phyloP scores from a whole-genome alignment of 805 yeast genomes.

The Yarrowia keelungensis region DNA sequence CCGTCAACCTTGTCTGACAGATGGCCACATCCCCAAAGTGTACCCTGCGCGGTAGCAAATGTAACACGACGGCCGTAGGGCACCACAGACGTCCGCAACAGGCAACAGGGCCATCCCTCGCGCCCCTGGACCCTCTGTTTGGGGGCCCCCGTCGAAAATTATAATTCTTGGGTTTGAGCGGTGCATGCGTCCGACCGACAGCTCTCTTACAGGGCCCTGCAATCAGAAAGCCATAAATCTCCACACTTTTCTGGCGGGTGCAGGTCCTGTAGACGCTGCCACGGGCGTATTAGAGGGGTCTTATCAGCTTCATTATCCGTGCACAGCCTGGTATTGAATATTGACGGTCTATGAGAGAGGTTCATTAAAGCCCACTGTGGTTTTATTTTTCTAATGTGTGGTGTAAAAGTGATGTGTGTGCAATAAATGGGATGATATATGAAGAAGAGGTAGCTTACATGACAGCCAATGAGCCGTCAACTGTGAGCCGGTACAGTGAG shows the following conservation, averaged over 20 bases:
- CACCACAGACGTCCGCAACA: slow-evolving; percentile 2
- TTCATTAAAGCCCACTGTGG: too few species aligned
- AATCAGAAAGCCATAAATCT: slow-evolving; percentile 25
- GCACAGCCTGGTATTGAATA: too few species aligned
- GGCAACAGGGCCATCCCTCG: background rate
- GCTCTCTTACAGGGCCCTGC: slow-evolving; percentile 35
- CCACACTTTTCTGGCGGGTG: slow-evolving; percentile 21
- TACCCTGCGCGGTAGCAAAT: slow-evolving; percentile 26
- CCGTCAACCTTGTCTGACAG: slow-evolving; percentile 21
- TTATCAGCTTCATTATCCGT: too few species aligned
- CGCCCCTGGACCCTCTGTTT: background rate
- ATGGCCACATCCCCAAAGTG: slow-evolving; percentile 32
- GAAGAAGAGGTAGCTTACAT: background rate
- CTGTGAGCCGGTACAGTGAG: too few species aligned
- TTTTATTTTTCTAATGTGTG: background rate
- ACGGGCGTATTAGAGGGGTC: background rate
- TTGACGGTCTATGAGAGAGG: too few species aligned
- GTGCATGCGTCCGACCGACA: slow-evolving; percentile 27
- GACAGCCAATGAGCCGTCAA: too few species aligned
- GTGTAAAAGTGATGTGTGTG: background rate
- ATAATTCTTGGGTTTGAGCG: background rate
- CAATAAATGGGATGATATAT: slow-evolving; percentile 10
- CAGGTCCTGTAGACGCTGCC: slow-evolving; percentile 21
- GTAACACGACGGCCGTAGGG: slow-evolving; percentile 5
- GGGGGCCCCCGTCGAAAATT: background rate